Conservation (phyloP, 345 rosid species). For the Schrenkiella parvula region DNA sequence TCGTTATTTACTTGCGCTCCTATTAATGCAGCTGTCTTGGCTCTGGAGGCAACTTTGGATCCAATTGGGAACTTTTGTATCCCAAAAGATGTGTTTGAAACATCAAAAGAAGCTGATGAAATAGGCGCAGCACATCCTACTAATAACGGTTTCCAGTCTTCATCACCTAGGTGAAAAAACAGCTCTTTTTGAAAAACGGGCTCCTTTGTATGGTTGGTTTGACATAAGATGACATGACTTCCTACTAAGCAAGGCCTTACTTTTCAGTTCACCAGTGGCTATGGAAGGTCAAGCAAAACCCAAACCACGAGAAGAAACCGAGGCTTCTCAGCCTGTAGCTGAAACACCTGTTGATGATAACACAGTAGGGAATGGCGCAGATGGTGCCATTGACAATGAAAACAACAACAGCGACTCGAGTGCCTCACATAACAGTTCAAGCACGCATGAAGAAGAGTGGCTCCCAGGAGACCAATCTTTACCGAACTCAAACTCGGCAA, state of each 20-base stretch:
- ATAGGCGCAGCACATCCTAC: constrained; percentile 24
- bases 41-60: constrained; percentile 38
- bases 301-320: constrained; percentile 27
- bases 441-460: constrained; percentile 48
- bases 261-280: constrained; percentile 42
- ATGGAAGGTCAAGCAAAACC: constrained; percentile 37
- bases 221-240: neutral
- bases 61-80: constrained; percentile 27
- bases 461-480: constrained; percentile 31
- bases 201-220: neutral
- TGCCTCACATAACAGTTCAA: constrained; percentile 51
- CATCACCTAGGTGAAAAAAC: constrained; percentile 43
- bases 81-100: constrained; percentile 36
- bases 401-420: constrained; percentile 36
- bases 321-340: constrained; percentile 27
- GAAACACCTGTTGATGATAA: constrained; percentile 53
- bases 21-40: constrained; percentile 29
- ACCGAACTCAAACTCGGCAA: constrained; percentile 35
- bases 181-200: neutral
- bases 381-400: constrained; percentile 4
- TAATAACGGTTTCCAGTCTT: constrained; percentile 53
- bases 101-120: constrained; percentile 39
- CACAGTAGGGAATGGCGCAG: constrained; percentile 25
- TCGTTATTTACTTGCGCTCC: constrained; percentile 1
- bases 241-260: neutral